Conservation (phyloP, 2,329 filamentous ascomycete species). For the Juglanconis sp. region DNA sequence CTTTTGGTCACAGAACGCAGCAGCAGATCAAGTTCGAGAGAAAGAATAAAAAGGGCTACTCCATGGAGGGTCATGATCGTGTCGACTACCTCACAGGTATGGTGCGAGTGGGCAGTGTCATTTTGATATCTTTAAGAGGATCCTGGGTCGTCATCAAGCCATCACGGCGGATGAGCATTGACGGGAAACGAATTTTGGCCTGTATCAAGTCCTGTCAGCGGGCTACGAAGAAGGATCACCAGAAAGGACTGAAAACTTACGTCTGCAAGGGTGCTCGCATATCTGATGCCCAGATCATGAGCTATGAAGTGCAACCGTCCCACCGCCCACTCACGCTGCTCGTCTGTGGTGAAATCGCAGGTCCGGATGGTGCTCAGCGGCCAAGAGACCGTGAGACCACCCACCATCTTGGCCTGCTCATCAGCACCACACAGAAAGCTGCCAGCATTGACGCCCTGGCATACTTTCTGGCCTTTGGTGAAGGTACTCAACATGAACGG, state of each 20-base stretch:
- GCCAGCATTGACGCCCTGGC: conserved; percentile 43
- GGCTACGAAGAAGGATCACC: neutral
- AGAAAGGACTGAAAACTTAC: conserved; percentile 29
- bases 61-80: neutral
- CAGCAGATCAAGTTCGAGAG: neutral
- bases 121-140: conserved; percentile 9
- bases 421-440: conserved; percentile 49
- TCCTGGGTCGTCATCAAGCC: conserved; percentile 37
- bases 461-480: neutral
- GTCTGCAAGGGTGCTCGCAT: conserved; percentile 53
- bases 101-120: neutral
- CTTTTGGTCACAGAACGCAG: neutral
- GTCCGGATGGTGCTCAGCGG: conserved; percentile 51
- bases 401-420: conserved; percentile 49
- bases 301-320: conserved; percentile 54
- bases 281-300: conserved; percentile 53
- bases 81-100: neutral
- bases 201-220: conserved; percentile 24
- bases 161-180: conserved; percentile 58
- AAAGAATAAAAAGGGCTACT: neutral
- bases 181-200: conserved; percentile 58
- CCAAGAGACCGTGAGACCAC: conserved; percentile 59
- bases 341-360: conserved; percentile 59
- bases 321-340: conserved; percentile 52
- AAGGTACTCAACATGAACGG: conserved; percentile 52